Conservation (phyloP, 108 stramenopile species). For the Nitzschia sp. region DNA sequence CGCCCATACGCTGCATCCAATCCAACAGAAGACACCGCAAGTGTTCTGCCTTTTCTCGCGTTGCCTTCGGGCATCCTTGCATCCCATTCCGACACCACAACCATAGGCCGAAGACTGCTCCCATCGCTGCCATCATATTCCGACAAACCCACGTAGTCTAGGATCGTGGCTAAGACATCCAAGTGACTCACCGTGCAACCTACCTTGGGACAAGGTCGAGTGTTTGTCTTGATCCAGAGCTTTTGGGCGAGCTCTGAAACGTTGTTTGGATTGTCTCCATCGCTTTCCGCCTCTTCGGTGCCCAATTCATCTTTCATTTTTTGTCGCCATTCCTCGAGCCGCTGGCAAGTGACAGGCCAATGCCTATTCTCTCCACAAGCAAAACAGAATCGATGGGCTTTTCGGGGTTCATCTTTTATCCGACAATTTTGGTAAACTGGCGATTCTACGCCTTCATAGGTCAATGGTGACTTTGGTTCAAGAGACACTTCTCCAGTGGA, state of each 20-base stretch:
- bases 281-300: conserved; percentile 31
- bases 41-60: conserved; percentile 27
- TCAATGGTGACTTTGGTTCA: conserved; percentile 15
- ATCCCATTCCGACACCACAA: conserved; percentile 22
- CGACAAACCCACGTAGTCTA: conserved; percentile 16
- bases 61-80: background rate
- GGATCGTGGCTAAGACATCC: conserved; percentile 23
- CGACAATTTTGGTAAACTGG: conserved; percentile 21
- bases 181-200: conserved; percentile 7
- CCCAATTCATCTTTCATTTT: conserved; percentile 47
- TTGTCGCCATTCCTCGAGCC: conserved; percentile 50
- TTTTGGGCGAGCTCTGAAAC: conserved; percentile 51
- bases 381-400: conserved; percentile 63
- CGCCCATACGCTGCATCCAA: conserved; percentile 27
- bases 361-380: conserved; percentile 45
- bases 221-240: conserved; percentile 75
- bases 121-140: conserved; percentile 19
- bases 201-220: conserved; percentile 59
- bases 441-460: conserved; percentile 55
- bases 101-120: conserved; percentile 9
- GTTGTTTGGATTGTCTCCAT: conserved; percentile 5
- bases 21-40: conserved; percentile 22
- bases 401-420: conserved; percentile 32
- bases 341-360: conserved; percentile 53
- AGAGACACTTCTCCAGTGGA: background rate